These are phyloP conservation scores for Calonectria montana DNA, from an alignment of 2,329 filamentous ascomycete species.

Conservation along the genomic window DNA sequence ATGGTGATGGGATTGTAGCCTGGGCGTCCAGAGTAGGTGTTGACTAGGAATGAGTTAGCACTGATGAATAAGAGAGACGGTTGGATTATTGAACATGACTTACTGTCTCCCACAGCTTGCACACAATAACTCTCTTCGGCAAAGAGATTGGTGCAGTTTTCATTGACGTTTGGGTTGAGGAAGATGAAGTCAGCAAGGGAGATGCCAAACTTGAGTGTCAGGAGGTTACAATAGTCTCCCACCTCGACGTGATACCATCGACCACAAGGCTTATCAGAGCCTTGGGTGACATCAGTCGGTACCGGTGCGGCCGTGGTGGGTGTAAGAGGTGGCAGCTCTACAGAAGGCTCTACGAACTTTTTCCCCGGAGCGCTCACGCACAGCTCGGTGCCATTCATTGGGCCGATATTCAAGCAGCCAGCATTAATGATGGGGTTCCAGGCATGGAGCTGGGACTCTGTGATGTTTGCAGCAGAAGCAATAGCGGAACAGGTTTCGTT, in stretches of 20 bases:
- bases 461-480: neutral
- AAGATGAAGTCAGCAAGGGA: neutral
- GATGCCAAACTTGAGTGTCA: neutral
- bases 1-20: neutral
- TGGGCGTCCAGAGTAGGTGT: neutral
- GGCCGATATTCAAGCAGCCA: neutral
- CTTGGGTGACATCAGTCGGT: neutral
- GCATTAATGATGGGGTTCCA: neutral
- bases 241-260: neutral
- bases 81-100: neutral
- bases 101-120: neutral
- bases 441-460: neutral
- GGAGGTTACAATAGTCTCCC: neutral
- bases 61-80: neutral
- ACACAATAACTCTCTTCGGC: neutral
- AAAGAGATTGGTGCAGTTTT: neutral
- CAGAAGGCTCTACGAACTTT: neutral
- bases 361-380: neutral
- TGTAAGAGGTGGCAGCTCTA: neutral
- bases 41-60: neutral
- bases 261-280: neutral
- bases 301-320: neutral
- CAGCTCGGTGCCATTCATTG: neutral
- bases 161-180: neutral
- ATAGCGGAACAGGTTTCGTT: neutral